A percentile compares a stretch with the other conserved stretches of the same genome.
Conservation (phyloP, 2,329 filamentous ascomycete species). For the Fusarium paranaense region DNA sequence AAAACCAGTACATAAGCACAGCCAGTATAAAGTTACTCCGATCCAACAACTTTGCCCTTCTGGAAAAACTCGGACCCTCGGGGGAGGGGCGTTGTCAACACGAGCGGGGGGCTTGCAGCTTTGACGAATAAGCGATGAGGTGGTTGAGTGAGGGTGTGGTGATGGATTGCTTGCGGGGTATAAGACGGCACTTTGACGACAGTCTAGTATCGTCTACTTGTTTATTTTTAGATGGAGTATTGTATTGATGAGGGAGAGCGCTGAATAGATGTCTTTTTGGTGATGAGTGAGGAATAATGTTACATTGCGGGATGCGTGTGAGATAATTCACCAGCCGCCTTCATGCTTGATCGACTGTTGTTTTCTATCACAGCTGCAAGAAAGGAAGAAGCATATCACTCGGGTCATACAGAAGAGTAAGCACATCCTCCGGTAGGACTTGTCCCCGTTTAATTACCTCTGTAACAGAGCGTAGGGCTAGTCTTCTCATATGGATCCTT, state of each 20-base stretch:
- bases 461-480: not conserved
- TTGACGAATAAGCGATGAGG: conserved; percentile 24
- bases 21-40: not conserved
- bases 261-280: not conserved
- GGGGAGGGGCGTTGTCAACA: not conserved
- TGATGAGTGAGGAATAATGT: not conserved
- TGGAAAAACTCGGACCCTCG: not conserved
- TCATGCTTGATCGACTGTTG: not conserved
- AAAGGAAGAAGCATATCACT: not conserved
- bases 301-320: not conserved
- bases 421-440: not conserved
- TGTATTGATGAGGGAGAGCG: not conserved
- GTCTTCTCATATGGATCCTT: not conserved
- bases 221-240: conserved; percentile 18
- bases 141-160: not conserved
- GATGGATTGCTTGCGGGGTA: conserved; percentile 19
- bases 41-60: not conserved
- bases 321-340: not conserved
- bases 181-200: not conserved
- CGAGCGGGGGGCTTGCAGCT: not conserved
- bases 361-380: not conserved
- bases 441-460: not conserved
- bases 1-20: not conserved
- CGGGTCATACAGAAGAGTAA: not conserved
- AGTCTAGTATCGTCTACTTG: not conserved